These are phyloP conservation scores for Roridomyces roridus DNA, from an alignment of 768 basidiomycete genomes.

Conservation along the genomic window DNA sequence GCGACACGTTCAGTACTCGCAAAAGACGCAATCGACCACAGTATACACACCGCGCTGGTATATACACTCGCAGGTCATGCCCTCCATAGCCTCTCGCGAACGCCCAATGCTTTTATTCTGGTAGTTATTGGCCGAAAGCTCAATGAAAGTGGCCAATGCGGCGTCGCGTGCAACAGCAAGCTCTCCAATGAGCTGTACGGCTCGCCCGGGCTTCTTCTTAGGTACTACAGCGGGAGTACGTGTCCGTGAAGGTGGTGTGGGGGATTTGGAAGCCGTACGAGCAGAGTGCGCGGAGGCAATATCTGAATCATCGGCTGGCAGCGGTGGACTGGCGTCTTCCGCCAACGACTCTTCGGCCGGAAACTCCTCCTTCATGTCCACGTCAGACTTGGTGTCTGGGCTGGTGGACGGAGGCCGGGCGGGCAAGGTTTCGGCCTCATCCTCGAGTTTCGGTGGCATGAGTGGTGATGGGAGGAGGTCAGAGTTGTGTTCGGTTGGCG, in stretches of 20 bases:
- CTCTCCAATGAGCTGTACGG: slow-evolving; percentile 78
- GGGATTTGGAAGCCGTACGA: slow-evolving; percentile 43
- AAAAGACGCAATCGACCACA: slow-evolving; percentile 46
- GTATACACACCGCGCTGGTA: slow-evolving; percentile 68
- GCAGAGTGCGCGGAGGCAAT: slow-evolving; percentile 38
- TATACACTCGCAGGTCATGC: slow-evolving; percentile 94
- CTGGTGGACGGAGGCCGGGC: slow-evolving; percentile 32
- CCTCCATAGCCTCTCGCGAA: slow-evolving; percentile 87
- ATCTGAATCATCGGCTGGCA: slow-evolving; percentile 32
- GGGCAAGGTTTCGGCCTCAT: slow-evolving; percentile 23
- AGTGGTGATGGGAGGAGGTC: slow-evolving; percentile 21
- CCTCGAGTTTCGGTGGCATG: slow-evolving; percentile 7
- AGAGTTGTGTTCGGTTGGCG: slow-evolving; percentile 19
- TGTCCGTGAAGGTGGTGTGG: slow-evolving; percentile 45
- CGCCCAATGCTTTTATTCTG: slow-evolving; percentile 88
- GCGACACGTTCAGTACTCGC: slow-evolving; percentile 4
- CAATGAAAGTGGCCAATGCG: slow-evolving; percentile 74
- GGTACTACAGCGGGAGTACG: slow-evolving; percentile 29
- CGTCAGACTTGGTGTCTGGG: slow-evolving; percentile 27
- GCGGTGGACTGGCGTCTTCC: slow-evolving; percentile 19
- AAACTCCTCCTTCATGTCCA: neutral
- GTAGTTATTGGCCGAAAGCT: slow-evolving; percentile 82
- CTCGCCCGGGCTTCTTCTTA: slow-evolving; percentile 43
- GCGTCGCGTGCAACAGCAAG: slow-evolving; percentile 78
- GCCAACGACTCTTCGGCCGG: neutral